These are phyloP conservation scores for Tricholoma terreum DNA, from an alignment of 768 basidiomycete genomes.

Conservation along the genomic window DNA sequence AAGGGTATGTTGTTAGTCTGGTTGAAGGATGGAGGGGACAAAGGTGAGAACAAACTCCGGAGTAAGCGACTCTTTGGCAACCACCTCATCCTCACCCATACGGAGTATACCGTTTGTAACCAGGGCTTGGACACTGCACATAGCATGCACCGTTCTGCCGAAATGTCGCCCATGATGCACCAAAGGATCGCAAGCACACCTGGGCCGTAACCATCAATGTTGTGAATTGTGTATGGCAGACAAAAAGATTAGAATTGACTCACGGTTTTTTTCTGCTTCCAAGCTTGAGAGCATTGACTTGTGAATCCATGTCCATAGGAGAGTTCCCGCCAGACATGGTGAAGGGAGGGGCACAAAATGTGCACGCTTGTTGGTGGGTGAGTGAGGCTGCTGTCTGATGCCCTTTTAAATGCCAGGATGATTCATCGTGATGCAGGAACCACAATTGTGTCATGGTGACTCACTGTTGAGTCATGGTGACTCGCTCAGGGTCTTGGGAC, in stretches of 20 bases:
- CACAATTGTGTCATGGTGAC: background rate
- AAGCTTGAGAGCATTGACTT: background rate
- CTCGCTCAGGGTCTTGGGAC: too few relatives aligned
- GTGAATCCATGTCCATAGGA: background rate
- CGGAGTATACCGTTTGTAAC: conserved; percentile 10
- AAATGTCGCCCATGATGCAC: conserved; percentile 21
- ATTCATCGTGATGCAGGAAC: background rate
- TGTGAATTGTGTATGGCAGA: background rate
- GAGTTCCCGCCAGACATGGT: background rate
- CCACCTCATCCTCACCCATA: background rate
- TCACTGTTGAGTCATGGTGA: background rate
- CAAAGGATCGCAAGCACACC: conserved; percentile 8
- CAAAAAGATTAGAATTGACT: background rate
- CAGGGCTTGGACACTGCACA: conserved; percentile 15
- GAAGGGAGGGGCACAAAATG: background rate
- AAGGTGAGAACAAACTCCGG: background rate
- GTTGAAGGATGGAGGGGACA: background rate
- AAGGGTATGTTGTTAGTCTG: too few relatives aligned
- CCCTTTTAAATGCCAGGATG: background rate
- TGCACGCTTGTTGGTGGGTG: background rate
- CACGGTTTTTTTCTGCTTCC: background rate
- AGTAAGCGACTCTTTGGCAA: background rate
- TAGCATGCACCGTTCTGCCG: conserved; percentile 8
- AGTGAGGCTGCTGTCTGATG: background rate
- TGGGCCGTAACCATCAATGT: background rate